Conservation (phyloP, 768 basidiomycete species). For the Mycena vulgaris region DNA sequence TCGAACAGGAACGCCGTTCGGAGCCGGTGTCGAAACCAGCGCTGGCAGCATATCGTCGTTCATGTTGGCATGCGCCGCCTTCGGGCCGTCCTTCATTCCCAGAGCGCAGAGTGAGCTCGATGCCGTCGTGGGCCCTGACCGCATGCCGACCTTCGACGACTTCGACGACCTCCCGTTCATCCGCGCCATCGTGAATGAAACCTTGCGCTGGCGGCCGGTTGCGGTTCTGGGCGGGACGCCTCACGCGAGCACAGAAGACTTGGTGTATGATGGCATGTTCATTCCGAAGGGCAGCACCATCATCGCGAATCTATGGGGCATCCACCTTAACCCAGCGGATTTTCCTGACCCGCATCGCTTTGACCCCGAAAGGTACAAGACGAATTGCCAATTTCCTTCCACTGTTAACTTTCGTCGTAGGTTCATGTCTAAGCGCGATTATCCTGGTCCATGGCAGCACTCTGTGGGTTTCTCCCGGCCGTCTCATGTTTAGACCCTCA, state of each 20-base stretch:
- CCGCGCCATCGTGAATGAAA: constrained; percentile 56
- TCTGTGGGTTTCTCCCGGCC: constrained; percentile 10
- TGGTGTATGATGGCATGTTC: constrained; percentile 57
- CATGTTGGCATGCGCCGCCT: constrained; percentile 46
- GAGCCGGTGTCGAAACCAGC: constrained; percentile 63
- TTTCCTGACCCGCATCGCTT: constrained; percentile 38
- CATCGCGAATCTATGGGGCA: constrained; percentile 51
- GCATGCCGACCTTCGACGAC: constrained; percentile 57
- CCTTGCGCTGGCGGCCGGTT: constrained; percentile 55
- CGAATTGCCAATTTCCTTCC: no score
- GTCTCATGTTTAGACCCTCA: background rate
- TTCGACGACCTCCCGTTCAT: constrained; percentile 53
- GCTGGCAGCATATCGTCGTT: constrained; percentile 50
- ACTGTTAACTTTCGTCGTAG: background rate
- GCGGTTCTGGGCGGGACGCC: constrained; percentile 53
- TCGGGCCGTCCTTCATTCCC: constrained; percentile 47
- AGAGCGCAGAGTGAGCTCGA: constrained; percentile 60
- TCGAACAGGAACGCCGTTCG: constrained; percentile 52
- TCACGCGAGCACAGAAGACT: constrained; percentile 55
- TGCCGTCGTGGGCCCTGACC: constrained; percentile 50
- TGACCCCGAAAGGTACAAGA: constrained; percentile 32
- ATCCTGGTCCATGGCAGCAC: constrained; percentile 39
- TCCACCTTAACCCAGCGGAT: constrained; percentile 34
- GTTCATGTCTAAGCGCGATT: constrained; percentile 37
- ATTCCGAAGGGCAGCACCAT: constrained; percentile 56